Percentiles rank a stretch among this genome's conserved stretches.
phyloP scores from a whole-genome alignment of 352 stramenopile genomes.

The Phytophthora syringae region DNA sequence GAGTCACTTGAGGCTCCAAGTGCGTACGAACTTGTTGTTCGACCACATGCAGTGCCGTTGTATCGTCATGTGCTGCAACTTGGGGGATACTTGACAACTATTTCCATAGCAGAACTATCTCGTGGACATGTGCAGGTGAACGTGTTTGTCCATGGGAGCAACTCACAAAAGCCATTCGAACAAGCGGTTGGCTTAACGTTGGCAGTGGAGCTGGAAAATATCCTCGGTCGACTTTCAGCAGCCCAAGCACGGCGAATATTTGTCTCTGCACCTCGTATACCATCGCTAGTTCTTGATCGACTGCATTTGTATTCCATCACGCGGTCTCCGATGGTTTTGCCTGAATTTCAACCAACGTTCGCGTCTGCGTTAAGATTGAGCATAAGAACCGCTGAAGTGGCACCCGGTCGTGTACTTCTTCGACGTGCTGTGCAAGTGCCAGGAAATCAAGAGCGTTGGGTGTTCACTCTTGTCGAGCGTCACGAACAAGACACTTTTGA shows the following conservation, averaged over 20 bases:
- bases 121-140: constrained; percentile 70
- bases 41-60: constrained; percentile 54
- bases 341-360: constrained; percentile 16
- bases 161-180: background rate
- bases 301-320: constrained; percentile 55
- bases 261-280: constrained; percentile 38
- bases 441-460: constrained; percentile 14
- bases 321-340: constrained; percentile 21
- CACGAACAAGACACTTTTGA: constrained; percentile 29
- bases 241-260: constrained; percentile 37
- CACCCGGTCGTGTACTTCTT: constrained; percentile 35
- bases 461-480: constrained; percentile 33
- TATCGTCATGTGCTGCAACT: constrained; percentile 59
- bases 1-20: constrained; percentile 19
- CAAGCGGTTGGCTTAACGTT: constrained; percentile 19
- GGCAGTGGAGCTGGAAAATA: constrained; percentile 58
- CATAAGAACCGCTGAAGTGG: constrained; percentile 24
- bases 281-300: constrained; percentile 63
- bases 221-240: constrained; percentile 60
- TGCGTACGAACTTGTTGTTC: constrained; percentile 50
- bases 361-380: constrained; percentile 16
- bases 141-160: constrained; percentile 50
- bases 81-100: constrained; percentile 47
- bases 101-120: constrained; percentile 71
- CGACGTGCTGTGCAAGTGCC: constrained; percentile 34